Evolutionary conservation across 106 monocot species (phyloP).

Genomic region (Gastrodia elata): DNA sequence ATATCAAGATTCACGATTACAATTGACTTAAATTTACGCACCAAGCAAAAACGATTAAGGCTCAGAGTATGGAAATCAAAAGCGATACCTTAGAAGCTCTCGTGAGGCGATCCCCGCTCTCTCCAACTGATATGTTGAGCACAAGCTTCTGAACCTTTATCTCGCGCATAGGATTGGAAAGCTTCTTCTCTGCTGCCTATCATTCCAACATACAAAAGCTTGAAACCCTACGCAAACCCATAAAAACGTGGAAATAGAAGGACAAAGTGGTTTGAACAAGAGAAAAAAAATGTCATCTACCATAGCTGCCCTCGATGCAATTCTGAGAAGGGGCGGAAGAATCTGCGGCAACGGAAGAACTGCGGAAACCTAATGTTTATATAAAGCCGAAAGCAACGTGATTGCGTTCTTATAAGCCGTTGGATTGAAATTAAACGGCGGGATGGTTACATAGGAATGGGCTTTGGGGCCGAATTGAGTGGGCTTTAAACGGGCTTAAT

Average conservation of each 20-base stretch:
- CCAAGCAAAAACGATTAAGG: neutral
- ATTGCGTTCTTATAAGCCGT: neutral
- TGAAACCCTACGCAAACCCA: neutral
- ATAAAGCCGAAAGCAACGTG: neutral
- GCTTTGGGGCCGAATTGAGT: no score
- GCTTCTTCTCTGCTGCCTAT: slow-evolving; percentile 22
- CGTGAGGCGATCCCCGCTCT: slow-evolving; percentile 27
- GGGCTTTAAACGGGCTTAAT: no score
- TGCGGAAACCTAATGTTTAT: neutral
- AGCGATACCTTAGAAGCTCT: slow-evolving; percentile 18
- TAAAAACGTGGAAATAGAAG: neutral
- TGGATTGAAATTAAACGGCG: slow-evolving; percentile 5
- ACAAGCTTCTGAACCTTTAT: slow-evolving; percentile 31
- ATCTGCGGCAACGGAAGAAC: neutral
- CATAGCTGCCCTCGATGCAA: neutral
- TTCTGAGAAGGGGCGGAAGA: neutral
- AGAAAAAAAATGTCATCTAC: neutral
- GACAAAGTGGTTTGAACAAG: neutral
- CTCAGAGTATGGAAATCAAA: neutral
- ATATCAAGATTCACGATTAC: neutral
- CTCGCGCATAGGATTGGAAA: slow-evolving; percentile 21
- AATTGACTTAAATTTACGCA: neutral
- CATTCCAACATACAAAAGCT: neutral
- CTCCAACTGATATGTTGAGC: slow-evolving; percentile 22
- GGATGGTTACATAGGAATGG: no score